These are phyloP conservation scores for Pistacia integerrima DNA, from an alignment of 345 rosid genomes.

Conservation along the genomic window DNA sequence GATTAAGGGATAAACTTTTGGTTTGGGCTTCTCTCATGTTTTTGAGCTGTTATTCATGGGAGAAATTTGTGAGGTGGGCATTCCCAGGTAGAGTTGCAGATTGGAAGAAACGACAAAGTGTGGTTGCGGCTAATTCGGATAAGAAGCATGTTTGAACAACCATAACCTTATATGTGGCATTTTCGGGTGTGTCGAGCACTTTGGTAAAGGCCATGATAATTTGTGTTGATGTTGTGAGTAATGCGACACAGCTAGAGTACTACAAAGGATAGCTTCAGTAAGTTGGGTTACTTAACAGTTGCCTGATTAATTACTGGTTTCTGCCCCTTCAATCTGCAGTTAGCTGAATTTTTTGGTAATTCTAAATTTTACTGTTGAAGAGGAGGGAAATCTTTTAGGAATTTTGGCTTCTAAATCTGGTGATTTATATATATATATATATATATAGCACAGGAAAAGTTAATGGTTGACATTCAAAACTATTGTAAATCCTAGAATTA, in stretches of 20 bases:
- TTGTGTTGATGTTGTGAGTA: neutral
- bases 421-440: too few relatives aligned
- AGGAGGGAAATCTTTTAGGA: neutral
- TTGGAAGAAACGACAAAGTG: slow-evolving; percentile 72
- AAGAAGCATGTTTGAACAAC: slow-evolving; percentile 63
- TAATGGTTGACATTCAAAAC: too few relatives aligned
- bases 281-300: neutral
- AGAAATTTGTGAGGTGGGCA: slow-evolving; percentile 75
- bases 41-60: slow-evolving; percentile 77
- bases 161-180: neutral
- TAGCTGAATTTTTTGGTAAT: neutral
- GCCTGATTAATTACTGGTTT: neutral
- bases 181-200: neutral
- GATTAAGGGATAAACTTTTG: slow-evolving; percentile 81
- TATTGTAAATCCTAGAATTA: neutral
- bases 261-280: neutral
- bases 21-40: slow-evolving; percentile 81
- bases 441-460: neutral
- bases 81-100: slow-evolving; percentile 81
- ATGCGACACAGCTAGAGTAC: neutral
- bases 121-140: slow-evolving; percentile 54
- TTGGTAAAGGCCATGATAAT: neutral
- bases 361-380: too few relatives aligned
- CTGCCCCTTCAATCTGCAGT: neutral
- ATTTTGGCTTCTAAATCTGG: neutral